These are phyloP conservation scores for Aureobasidium vineae DNA, from an alignment of 2,329 filamentous ascomycete genomes.

Conservation along the genomic window DNA sequence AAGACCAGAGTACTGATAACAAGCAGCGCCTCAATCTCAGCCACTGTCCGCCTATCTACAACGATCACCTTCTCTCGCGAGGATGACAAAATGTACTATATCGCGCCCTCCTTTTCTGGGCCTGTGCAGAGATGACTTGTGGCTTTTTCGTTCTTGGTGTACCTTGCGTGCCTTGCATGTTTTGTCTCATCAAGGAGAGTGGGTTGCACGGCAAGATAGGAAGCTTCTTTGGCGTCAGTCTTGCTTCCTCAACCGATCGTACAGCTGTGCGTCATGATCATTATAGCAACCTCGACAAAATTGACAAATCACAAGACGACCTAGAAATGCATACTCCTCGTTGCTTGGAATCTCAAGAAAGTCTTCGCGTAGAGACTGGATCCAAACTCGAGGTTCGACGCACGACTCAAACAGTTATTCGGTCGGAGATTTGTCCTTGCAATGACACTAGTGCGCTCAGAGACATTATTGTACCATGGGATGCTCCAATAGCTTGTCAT, in stretches of 20 bases:
- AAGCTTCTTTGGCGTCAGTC: background rate
- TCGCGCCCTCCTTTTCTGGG: slow-evolving; percentile 11
- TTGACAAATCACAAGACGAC: background rate
- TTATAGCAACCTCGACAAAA: background rate
- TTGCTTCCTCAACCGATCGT: background rate
- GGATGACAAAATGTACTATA: slow-evolving; percentile 5
- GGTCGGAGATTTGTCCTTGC: background rate
- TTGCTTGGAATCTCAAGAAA: background rate
- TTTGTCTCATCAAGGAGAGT: background rate
- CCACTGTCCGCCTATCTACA: background rate
- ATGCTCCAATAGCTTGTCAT: too few relatives aligned
- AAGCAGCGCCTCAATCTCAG: background rate
- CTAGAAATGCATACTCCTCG: background rate
- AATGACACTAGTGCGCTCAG: background rate
- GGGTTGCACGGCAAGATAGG: background rate
- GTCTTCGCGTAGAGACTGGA: background rate
- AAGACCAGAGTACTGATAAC: background rate
- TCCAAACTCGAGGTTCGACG: background rate
- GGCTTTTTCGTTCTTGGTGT: slow-evolving; percentile 11
- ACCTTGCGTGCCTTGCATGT: too few relatives aligned
- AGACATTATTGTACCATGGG: background rate
- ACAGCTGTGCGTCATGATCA: background rate
- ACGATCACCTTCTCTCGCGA: slow-evolving; percentile 5
- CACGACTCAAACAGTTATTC: background rate
- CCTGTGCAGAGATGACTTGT: slow-evolving; percentile 12